A percentile compares a stretch with the other conserved stretches of the same genome.
phyloP scores from a whole-genome alignment of 148 eudicot species.

The Silene conica region DNA sequence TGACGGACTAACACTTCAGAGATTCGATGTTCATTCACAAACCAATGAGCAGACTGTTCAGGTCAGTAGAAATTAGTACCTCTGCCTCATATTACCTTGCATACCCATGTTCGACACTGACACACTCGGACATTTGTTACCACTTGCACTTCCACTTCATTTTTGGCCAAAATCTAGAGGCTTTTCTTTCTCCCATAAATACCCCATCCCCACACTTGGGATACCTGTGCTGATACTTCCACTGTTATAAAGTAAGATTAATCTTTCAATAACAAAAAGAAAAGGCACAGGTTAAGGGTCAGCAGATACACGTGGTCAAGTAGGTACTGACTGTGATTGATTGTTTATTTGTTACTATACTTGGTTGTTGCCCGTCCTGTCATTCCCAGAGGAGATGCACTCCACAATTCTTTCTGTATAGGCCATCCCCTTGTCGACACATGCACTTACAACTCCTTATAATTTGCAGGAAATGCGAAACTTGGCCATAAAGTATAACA shows the following conservation, averaged over 20 bases:
- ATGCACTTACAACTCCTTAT: background rate
- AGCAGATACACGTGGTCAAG: background rate
- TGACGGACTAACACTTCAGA: slow-evolving; percentile 83
- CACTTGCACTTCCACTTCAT: background rate
- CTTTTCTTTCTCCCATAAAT: background rate
- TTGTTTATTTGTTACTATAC: too few species aligned
- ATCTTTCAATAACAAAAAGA: background rate
- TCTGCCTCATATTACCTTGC: background rate
- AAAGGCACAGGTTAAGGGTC: background rate
- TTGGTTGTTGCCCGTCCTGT: background rate
- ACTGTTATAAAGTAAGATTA: background rate
- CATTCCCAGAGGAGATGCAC: background rate
- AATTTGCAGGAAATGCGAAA: slow-evolving; percentile 78
- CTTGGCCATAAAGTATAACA: slow-evolving; percentile 79
- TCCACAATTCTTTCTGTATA: background rate
- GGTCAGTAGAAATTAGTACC: slow-evolving; percentile 34
- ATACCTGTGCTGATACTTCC: background rate
- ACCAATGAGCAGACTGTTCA: slow-evolving; percentile 96
- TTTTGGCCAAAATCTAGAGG: too few species aligned
- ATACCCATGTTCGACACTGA: background rate
- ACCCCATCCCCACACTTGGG: background rate
- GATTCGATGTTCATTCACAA: slow-evolving; percentile 86
- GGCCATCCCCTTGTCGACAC: background rate
- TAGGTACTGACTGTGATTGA: too few species aligned
- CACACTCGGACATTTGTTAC: background rate